Evolutionary conservation across 2,329 filamentous ascomycete genomes (phyloP).

Genomic region (Epichloe sylvatica): DNA sequence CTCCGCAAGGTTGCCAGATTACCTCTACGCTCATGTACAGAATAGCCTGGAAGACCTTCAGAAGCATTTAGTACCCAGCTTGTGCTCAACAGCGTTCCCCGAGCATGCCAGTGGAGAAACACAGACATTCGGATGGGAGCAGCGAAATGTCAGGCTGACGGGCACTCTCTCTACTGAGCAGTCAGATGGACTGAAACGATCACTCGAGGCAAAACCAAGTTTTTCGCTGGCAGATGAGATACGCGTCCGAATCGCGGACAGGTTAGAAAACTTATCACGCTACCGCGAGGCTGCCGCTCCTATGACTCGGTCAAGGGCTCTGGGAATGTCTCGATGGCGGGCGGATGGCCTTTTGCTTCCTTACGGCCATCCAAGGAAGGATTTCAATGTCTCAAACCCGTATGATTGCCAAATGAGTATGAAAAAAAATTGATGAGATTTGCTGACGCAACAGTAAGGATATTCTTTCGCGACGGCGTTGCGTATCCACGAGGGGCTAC

Average conservation of each 20-base stretch:
- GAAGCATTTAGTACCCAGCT: not conserved
- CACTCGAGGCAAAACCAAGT: not conserved
- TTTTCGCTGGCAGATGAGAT: not conserved
- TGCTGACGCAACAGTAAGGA: not conserved
- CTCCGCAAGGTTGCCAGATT: constrained; percentile 9
- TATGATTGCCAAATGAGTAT: constrained; percentile 4
- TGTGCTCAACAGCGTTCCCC: not conserved
- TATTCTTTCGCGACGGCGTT: constrained; percentile 1
- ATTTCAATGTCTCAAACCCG: constrained; percentile 11
- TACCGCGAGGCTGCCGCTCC: not conserved
- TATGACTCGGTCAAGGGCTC: constrained; percentile 10
- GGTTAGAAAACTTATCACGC: not conserved
- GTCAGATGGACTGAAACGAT: fast-evolving
- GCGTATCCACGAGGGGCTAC: constrained; percentile 3
- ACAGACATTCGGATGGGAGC: not conserved
- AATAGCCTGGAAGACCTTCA: not conserved
- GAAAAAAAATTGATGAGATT: not conserved
- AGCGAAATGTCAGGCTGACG: not conserved
- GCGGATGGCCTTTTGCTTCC: constrained; percentile 13
- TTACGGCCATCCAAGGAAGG: constrained; percentile 9
- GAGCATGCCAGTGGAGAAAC: not conserved
- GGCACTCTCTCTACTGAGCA: not conserved
- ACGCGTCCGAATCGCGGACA: not conserved
- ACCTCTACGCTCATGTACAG: not conserved
- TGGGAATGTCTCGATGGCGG: constrained; percentile 10